These are phyloP conservation scores for Fusarium sp. DNA, from an alignment of 2,329 filamentous ascomycete genomes.

Conservation along the genomic window DNA sequence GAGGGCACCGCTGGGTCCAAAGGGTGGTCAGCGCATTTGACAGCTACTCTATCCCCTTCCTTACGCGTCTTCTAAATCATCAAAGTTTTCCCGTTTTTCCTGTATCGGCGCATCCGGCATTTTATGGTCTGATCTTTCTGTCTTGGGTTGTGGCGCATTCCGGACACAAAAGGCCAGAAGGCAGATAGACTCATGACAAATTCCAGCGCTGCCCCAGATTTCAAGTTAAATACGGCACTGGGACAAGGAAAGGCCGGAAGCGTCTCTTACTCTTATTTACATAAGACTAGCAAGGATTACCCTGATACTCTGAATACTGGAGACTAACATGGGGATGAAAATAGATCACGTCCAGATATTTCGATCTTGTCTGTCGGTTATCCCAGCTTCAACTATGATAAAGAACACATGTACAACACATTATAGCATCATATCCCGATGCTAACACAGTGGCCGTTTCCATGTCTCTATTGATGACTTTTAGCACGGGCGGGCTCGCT, in stretches of 20 bases:
- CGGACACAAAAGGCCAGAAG: not conserved
- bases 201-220: not conserved
- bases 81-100: not conserved
- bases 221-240: not conserved
- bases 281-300: not conserved
- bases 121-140: constrained; percentile 5
- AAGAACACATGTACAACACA: no score
- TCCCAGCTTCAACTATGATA: no score
- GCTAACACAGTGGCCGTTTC: not conserved
- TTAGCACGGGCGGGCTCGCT: not conserved
- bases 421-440: no score
- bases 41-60: not conserved
- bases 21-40: not conserved
- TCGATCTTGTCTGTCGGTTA: no score
- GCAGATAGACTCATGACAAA: not conserved
- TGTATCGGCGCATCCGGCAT: not conserved
- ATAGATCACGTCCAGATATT: not conserved
- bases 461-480: not conserved
- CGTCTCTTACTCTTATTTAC: not conserved
- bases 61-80: not conserved
- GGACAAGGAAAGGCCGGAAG: not conserved
- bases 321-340: not conserved
- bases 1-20: not conserved
- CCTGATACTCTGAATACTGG: not conserved
- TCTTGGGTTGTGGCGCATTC: constrained; percentile 14